Conservation (phyloP, 2,329 filamentous ascomycete species). For the Apiospora pterosperma region DNA sequence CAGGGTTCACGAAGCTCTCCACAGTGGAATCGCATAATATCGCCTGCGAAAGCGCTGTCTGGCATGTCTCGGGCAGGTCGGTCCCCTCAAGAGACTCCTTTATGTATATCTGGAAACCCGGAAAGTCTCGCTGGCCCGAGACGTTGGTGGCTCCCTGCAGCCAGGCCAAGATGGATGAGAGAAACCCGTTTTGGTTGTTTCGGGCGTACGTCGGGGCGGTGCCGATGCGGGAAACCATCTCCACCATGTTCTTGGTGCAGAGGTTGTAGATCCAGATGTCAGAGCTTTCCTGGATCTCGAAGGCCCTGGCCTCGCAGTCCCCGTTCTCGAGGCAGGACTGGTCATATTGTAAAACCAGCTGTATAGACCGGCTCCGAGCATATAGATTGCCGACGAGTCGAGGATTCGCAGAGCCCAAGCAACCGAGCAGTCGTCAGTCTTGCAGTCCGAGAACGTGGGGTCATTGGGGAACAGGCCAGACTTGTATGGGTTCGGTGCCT, state of each 20-base stretch:
- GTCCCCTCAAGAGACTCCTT: neutral
- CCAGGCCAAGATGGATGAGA: neutral
- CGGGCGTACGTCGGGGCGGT: neutral
- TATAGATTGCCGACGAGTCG: constrained; percentile 44
- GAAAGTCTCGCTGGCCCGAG: neutral
- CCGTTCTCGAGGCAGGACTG: constrained; percentile 49
- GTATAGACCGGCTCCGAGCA: constrained; percentile 57
- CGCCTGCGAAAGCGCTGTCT: too few relatives aligned
- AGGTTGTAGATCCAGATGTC: constrained; percentile 11
- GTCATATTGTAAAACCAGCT: constrained; percentile 55
- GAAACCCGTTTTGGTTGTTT: neutral
- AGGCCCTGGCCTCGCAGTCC: constrained; percentile 55
- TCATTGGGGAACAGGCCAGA: constrained; percentile 42
- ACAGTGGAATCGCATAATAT: too few relatives aligned
- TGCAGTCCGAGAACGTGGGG: constrained; percentile 47
- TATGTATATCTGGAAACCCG: neutral
- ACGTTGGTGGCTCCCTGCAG: neutral
- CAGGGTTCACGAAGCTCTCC: too few relatives aligned
- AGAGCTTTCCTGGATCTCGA: constrained; percentile 20
- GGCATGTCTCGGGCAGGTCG: too few relatives aligned
- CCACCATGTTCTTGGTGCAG: constrained; percentile 10
- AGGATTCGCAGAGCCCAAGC: constrained; percentile 56
- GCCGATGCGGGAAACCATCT: constrained; percentile 5
- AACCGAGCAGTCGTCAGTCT: constrained; percentile 41
- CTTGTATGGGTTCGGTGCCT: constrained; percentile 48